These are phyloP conservation scores for Solanum lycopersicoides DNA, from an alignment of 257 asterid genomes.

Conservation along the genomic window DNA sequence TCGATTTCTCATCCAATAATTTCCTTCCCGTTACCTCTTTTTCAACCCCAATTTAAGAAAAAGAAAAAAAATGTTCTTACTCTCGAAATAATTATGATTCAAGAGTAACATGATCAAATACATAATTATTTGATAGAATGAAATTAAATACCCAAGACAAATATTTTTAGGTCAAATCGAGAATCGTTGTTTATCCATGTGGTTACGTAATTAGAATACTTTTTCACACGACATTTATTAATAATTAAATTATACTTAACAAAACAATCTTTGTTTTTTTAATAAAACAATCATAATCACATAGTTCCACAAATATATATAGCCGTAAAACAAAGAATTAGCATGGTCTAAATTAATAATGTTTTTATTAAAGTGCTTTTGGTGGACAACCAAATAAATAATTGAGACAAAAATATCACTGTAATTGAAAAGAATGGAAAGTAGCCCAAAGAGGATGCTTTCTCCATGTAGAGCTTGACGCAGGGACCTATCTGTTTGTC, in stretches of 20 bases:
- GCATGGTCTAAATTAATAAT: background rate
- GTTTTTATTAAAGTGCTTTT: background rate
- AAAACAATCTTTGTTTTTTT: background rate
- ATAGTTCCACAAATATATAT: background rate
- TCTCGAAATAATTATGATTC: background rate
- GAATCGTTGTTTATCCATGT: background rate
- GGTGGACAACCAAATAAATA: background rate
- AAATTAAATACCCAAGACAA: background rate
- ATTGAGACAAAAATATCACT: background rate
- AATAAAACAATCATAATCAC: background rate
- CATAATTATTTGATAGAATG: background rate
- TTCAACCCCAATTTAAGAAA: background rate
- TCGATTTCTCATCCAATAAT: background rate
- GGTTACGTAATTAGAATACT: background rate
- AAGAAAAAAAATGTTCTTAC: background rate
- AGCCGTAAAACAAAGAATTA: background rate
- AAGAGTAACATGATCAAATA: background rate
- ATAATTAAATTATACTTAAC: background rate
- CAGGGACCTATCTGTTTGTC: background rate
- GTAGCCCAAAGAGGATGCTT: conserved; percentile 4
- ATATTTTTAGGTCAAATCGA: background rate
- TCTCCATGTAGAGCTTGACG: background rate
- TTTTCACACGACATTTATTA: background rate
- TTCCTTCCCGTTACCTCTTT: background rate
- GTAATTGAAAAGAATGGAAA: background rate